Evolutionary conservation across 495 filamentous ascomycete genomes (phyloP), one percentile per base, ranked within the genome.

Genomic region (Penicillium simplicissimum): DNA sequence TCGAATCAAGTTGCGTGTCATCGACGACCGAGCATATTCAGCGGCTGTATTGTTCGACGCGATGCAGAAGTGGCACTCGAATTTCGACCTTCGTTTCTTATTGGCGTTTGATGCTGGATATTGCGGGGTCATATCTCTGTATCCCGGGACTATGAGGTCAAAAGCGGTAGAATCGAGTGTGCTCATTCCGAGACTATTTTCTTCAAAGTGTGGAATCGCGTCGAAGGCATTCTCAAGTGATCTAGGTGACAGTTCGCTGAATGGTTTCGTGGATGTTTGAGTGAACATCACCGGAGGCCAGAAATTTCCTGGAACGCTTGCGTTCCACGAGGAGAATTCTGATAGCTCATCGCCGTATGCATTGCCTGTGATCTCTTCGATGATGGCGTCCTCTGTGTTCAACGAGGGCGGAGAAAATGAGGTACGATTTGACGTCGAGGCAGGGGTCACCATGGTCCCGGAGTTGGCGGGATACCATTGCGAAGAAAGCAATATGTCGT

Each of bases 1-100:
- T 25, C 67, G 70, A 15, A 82, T 66, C 49, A 82, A 47, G 42
- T 69, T 71, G 13, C 66, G 65, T 17, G 76, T 70, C 57, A 80
- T 71, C 4, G 64, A 65, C 7, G 68, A 52, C n/a, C 65, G 73
- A 58, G 71, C 70, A 31, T 54, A 63, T 45, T 69, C 34, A 10
- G 37, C 59, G n/a, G 67, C 63, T 34, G 62, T 60, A 21, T 65
- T 66, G 42, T 68, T 56, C 34, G 64, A 66, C 4, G 53, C 45
- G 6, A 60, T 60, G 45, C 61, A 60, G 48, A 63, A 51, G 11
- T 21, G 35, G 37, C 40, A 19, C 34, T 55, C 52, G 0, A 4
- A 25, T 35, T 48, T 17, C 1, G 28, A 31, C 2, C 55, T 62
- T 34, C 23, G 25, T 43, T 25, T 53, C 34, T 23, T 54, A 14